Percentiles rank a stretch among this genome's conserved stretches.
Conservation (phyloP, 1,284 basidiomycete species). For the Bondarzewia mesenterica region DNA sequence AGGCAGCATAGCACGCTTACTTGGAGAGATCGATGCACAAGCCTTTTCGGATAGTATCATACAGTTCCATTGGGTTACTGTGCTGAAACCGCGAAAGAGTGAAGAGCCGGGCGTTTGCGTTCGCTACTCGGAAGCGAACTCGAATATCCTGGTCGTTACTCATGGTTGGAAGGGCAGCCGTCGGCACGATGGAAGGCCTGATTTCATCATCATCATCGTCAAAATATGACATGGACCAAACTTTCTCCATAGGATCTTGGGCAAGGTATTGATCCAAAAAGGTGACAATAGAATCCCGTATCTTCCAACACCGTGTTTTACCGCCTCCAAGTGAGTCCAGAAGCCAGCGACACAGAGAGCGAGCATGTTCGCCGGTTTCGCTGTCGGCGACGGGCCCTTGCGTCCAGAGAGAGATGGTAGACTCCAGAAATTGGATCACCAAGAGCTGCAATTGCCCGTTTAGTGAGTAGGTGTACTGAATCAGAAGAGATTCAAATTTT, state of each 20-base stretch:
- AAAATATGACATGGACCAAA: conserved; percentile 30
- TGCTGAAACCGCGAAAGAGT: conserved; percentile 25
- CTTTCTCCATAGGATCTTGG: conserved; percentile 47
- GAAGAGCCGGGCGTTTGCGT: conserved; percentile 57
- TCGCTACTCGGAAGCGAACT: conserved; percentile 73
- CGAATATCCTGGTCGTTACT: conserved; percentile 74
- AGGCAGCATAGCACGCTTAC: conserved; percentile 31
- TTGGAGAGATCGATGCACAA: conserved; percentile 35
- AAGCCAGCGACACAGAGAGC: conserved; percentile 47
- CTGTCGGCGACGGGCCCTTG: conserved; percentile 24
- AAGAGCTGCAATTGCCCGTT: conserved; percentile 49
- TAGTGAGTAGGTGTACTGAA: conserved; percentile 48
- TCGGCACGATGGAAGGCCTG: conserved; percentile 28
- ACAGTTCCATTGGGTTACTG: conserved; percentile 29
- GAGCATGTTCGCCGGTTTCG: conserved; percentile 37
- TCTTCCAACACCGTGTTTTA: conserved; percentile 55
- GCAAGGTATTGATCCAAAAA: conserved; percentile 64
- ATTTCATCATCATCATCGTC: conserved; percentile 23
- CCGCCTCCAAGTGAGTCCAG: conserved; percentile 33
- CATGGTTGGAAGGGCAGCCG: conserved; percentile 42
- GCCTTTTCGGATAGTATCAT: conserved; percentile 33
- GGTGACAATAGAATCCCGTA: conserved; percentile 55
- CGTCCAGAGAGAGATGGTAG: conserved; percentile 65
- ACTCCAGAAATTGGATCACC: conserved; percentile 55
- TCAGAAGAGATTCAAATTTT: conserved; percentile 45